Percentiles rank a stretch among this genome's conserved stretches.
Evolutionary conservation across 2,329 filamentous ascomycete species (phyloP).

Genomic region (Orbilia brochopaga): DNA sequence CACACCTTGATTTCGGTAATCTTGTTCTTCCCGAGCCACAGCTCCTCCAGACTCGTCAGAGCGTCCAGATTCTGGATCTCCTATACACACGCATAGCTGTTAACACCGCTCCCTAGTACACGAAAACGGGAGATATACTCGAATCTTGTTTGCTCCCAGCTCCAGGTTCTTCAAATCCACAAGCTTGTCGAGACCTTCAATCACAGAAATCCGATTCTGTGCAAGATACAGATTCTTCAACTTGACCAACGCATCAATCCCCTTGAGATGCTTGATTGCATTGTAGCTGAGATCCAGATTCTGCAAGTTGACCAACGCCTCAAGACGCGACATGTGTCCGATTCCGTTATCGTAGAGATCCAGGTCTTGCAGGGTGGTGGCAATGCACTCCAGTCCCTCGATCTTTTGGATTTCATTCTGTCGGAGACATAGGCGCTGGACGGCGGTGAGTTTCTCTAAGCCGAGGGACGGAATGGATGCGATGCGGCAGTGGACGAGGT

Average conservation of each 20-base stretch:
- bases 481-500: constrained; percentile 86
- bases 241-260: constrained; percentile 66
- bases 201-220: constrained; percentile 88
- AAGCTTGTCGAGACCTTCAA: constrained; percentile 81
- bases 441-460: constrained; percentile 80
- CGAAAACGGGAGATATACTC: constrained; percentile 59
- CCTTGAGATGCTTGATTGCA: constrained; percentile 95
- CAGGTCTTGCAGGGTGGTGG: constrained; percentile 75
- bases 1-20: constrained; percentile 76
- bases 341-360: constrained; percentile 98
- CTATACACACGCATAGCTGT: constrained; percentile 8
- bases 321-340: constrained; percentile 76
- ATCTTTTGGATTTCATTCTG: constrained; percentile 88
- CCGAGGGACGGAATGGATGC: constrained; percentile 75
- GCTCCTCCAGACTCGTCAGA: constrained; percentile 77
- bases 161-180: constrained; percentile 81
- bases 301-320: constrained; percentile 75
- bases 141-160: constrained; percentile 87
- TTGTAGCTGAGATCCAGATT: constrained; percentile 94
- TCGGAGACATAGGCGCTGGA: constrained; percentile 78
- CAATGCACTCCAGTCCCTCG: constrained; percentile 72
- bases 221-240: constrained; percentile 89
- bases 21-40: constrained; percentile 97
- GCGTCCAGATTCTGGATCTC: constrained; percentile 84
- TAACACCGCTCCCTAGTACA: background rate